phyloP scores from a whole-genome alignment of 75 land plant genomes.

The Picea sitchensis region DNA sequence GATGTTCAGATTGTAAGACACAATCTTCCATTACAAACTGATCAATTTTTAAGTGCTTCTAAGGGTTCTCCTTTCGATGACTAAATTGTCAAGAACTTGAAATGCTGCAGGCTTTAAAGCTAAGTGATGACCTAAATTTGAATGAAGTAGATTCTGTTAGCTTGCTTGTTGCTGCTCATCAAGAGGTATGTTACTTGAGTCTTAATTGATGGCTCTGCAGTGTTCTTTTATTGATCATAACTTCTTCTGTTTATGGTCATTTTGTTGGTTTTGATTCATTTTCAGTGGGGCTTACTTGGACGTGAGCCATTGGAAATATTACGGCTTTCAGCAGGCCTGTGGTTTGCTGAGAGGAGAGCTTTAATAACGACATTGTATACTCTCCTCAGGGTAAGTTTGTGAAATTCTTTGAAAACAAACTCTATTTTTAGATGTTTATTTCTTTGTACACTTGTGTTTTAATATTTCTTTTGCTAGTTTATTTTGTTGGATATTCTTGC shows the following conservation, averaged over 20 bases:
- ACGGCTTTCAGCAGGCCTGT: slow-evolving; percentile 86
- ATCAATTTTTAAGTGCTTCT: neutral
- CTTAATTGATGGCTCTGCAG: neutral
- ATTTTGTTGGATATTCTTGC: neutral
- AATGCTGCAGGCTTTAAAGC: slow-evolving; percentile 69
- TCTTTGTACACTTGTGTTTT: neutral
- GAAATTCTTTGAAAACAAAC: neutral
- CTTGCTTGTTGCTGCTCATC: slow-evolving; percentile 80
- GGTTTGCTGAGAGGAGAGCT: slow-evolving; percentile 97
- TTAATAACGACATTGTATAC: slow-evolving; percentile 66
- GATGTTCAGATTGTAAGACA: slow-evolving; percentile 85
- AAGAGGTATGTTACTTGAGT: slow-evolving; percentile 60
- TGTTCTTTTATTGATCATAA: slow-evolving; percentile 1
- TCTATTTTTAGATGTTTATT: neutral
- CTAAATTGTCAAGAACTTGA: neutral
- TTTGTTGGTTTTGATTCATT: slow-evolving; percentile 3
- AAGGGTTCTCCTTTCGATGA: neutral
- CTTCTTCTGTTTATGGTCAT: neutral
- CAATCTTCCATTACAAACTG: neutral
- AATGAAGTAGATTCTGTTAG: slow-evolving; percentile 92
- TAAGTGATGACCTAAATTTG: slow-evolving; percentile 92
- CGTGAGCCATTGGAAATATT: slow-evolving; percentile 82
- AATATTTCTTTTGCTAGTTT: neutral
- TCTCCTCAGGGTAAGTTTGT: slow-evolving; percentile 64
- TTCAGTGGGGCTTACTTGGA: slow-evolving; percentile 83